Conservation (phyloP, 768 basidiomycete species). For the Pulveroboletus sp. region DNA sequence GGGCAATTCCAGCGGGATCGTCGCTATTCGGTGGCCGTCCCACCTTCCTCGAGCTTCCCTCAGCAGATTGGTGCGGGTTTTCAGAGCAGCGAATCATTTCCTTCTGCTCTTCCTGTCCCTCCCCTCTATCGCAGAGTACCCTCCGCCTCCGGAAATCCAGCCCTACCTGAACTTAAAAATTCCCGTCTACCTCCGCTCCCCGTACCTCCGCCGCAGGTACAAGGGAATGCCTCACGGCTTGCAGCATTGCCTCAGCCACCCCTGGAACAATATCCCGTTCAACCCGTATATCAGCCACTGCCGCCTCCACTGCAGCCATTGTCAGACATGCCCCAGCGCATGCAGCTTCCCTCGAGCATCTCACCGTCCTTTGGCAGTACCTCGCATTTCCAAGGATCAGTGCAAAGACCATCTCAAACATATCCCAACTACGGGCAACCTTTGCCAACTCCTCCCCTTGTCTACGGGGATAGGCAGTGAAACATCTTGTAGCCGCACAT, state of each 20-base stretch:
- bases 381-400: slow-evolving; percentile 37
- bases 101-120: slow-evolving; percentile 17
- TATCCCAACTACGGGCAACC: slow-evolving; percentile 30
- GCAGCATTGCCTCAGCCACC: slow-evolving; percentile 51
- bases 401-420: slow-evolving; percentile 37
- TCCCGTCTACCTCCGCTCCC: slow-evolving; percentile 23
- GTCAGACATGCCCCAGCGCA: slow-evolving; percentile 27
- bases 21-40: slow-evolving; percentile 25
- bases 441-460: slow-evolving; percentile 21
- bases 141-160: slow-evolving; percentile 22
- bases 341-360: slow-evolving; percentile 22
- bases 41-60: slow-evolving; percentile 31
- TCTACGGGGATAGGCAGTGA: slow-evolving; percentile 28
- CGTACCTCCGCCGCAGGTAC: slow-evolving; percentile 23
- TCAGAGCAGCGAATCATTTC: slow-evolving; percentile 14
- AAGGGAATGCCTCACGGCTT: slow-evolving; percentile 34
- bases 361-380: slow-evolving; percentile 21
- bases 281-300: slow-evolving; percentile 34
- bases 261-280: slow-evolving; percentile 38
- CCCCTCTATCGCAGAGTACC: slow-evolving; percentile 34
- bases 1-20: slow-evolving; percentile 29
- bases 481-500: slow-evolving; percentile 9
- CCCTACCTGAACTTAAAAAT: slow-evolving; percentile 19
- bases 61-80: slow-evolving; percentile 20
- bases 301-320: slow-evolving; percentile 32